These are phyloP conservation scores for Pascua guehoae DNA, from an alignment of 1,284 basidiomycete species.

Conservation along the genomic window DNA sequence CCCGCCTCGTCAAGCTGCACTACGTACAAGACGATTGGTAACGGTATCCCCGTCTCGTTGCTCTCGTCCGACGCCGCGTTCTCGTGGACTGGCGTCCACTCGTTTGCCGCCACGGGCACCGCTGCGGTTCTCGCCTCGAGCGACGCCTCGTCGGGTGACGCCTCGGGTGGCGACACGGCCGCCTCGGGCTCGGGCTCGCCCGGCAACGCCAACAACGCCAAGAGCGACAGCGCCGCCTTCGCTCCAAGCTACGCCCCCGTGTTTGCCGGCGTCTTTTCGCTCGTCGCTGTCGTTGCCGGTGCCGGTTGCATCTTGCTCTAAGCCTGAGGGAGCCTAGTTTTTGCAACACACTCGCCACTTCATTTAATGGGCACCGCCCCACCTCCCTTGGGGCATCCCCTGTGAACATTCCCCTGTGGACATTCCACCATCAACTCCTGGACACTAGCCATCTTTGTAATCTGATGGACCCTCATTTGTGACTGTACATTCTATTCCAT, in stretches of 20 bases:
- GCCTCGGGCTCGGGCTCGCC: slow-evolving; percentile 11
- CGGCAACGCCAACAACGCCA: slow-evolving; percentile 28
- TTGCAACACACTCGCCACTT: background rate
- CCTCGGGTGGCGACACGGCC: background rate
- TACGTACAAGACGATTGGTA: slow-evolving; percentile 44
- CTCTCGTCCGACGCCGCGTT: slow-evolving; percentile 21
- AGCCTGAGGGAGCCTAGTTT: slow-evolving; percentile 5
- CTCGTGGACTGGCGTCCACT: slow-evolving; percentile 5
- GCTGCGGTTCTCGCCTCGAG: slow-evolving; percentile 11
- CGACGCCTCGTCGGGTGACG: background rate
- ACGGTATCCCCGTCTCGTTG: slow-evolving; percentile 29
- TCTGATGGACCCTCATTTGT: too few species aligned
- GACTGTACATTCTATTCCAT: too few species aligned
- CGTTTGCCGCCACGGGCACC: slow-evolving; percentile 14
- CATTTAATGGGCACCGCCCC: background rate
- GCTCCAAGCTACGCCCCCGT: slow-evolving; percentile 21
- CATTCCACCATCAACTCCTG: background rate
- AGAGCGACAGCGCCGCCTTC: slow-evolving; percentile 2
- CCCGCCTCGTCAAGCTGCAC: slow-evolving; percentile 48
- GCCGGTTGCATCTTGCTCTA: slow-evolving; percentile 42
- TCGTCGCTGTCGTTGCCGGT: slow-evolving; percentile 34
- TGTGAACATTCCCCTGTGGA: background rate
- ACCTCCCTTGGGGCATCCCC: slow-evolving; percentile 10
- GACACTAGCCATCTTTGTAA: too few species aligned
- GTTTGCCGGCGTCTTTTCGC: slow-evolving; percentile 22